Base-by-base conservation (phyloP, 257 asterid genomes). In the Asclepias syriaca region DNA sequence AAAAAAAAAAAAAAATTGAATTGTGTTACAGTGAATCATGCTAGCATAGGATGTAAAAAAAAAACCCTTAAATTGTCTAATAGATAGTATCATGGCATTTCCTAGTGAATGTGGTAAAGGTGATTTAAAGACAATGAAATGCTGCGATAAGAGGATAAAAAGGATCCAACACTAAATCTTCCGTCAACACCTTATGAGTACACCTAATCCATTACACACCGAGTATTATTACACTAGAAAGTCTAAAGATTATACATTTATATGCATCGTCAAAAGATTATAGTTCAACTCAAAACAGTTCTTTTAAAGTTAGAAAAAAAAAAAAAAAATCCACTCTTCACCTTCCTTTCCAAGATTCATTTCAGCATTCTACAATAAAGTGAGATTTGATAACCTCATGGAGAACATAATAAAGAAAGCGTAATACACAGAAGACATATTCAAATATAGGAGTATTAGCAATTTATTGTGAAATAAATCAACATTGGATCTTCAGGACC, bases 281-380 rank as follows among this genome's bases (percentile, higher is more conserved):
- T 37, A 37, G 16, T 43, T 22, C 24, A 64, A 37, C 45, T 2
- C 29, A 64, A 64, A 37, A 64, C 68, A 68, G 69, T 12, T 67
- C 1, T 6, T 6, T 6, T 6, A 29, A 29, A 29, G 3, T 29
- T 29, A 6, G 0, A 40, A 40, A 40, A 0, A 40, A 40, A 40
- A 0, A 43, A 43, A 43, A 7, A 51, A 75, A 76, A 83, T 68
- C 77, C 75, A 76, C 71, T 56, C 79, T 71, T 78, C 77, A 12
- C 46, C 74, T 34, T 34, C 19, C 34, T 43, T 27, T 9, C 6
- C 66, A 39, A 56, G 45, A 71, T 40, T 46, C 46, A 34, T 14
- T 65, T 22, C 65, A 67, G 40, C 73, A 49, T 57, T 77, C 40
- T 21, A 50, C 6, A 50, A 37, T 66, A 53, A 57, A 10, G 19